Evolutionary conservation across 495 filamentous ascomycete genomes (phyloP).

Genomic region (Rhizodiscina lignyota): DNA sequence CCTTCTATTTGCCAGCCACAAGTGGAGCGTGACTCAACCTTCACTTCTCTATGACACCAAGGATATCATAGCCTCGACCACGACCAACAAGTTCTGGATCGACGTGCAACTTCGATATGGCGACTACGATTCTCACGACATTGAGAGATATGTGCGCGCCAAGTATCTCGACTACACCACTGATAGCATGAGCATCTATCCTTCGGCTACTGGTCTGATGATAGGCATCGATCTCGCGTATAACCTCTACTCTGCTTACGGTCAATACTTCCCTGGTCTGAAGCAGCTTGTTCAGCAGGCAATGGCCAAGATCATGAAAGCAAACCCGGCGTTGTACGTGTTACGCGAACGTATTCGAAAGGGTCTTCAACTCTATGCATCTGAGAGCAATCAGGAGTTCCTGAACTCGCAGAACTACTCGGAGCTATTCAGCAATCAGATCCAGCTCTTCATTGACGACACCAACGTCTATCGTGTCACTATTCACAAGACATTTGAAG

Average conservation of each 20-base stretch:
- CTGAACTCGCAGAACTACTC: conserved; percentile 99
- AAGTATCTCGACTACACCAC: conserved; percentile 99
- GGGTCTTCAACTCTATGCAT: conserved; percentile 94
- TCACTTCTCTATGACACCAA: conserved; percentile 93
- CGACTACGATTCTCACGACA: conserved; percentile 98
- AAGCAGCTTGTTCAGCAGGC: conserved; percentile 96
- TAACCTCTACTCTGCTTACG: conserved; percentile 95
- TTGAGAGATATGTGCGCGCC: conserved; percentile 91
- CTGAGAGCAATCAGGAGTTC: conserved; percentile 99
- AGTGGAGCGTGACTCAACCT: conserved; percentile 93
- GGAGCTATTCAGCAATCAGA: conserved; percentile 97
- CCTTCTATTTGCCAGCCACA: conserved; percentile 91
- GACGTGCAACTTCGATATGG: conserved; percentile 97
- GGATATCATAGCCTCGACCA: conserved; percentile 85
- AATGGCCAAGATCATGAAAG: conserved; percentile 99
- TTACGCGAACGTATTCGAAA: conserved; percentile 95
- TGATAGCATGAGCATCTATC: conserved; percentile 98
- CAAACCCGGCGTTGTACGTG: conserved; percentile 93
- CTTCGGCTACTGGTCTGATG: conserved; percentile 94
- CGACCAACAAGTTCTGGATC: conserved; percentile 99
- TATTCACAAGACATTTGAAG: conserved; percentile 99
- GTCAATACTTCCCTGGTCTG: conserved; percentile 95
- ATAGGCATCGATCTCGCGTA: conserved; percentile 96
- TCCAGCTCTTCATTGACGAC: conserved; percentile 97
- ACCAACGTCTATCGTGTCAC: conserved; percentile 99